These are phyloP conservation scores for Neltuma alba DNA, from an alignment of 306 rosid genomes.

Conservation along the genomic window DNA sequence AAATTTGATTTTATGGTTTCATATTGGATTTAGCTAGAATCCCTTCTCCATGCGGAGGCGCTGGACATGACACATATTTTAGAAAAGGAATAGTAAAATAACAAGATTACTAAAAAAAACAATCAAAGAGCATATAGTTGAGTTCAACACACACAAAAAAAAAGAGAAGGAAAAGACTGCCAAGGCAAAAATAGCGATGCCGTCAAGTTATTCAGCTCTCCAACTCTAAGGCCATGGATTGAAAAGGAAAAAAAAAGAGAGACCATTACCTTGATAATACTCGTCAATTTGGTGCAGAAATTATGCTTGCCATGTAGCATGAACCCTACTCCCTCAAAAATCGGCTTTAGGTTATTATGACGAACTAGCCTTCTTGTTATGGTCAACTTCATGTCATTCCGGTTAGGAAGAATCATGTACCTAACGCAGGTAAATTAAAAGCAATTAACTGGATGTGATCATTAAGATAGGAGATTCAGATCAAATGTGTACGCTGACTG, in stretches of 20 bases:
- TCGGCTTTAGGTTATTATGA: slow-evolving; percentile 35
- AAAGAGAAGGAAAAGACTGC: too few species aligned
- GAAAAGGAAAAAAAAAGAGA: too few species aligned
- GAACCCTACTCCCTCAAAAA: slow-evolving; percentile 73
- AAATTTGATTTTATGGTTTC: not conserved
- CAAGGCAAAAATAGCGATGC: slow-evolving; percentile 14
- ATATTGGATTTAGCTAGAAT: not conserved
- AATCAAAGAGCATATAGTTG: not conserved
- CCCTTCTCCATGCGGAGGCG: not conserved
- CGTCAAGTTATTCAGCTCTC: slow-evolving; percentile 5
- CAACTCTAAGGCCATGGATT: not conserved
- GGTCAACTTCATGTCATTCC: slow-evolving; percentile 45
- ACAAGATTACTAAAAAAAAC: not conserved
- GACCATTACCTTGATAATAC: slow-evolving; percentile 60
- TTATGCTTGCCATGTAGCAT: slow-evolving; percentile 84
- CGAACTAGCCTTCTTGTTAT: slow-evolving; percentile 42
- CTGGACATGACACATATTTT: not conserved
- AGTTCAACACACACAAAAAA: too few species aligned
- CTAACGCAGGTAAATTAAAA: slow-evolving; percentile 43
- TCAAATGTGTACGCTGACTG: slow-evolving; percentile 7
- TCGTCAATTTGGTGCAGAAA: slow-evolving; percentile 73
- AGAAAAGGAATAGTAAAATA: not conserved
- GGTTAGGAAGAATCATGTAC: slow-evolving; percentile 67
- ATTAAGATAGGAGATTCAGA: slow-evolving; percentile 15
- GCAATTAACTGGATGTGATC: slow-evolving; percentile 23